Conservation (phyloP, 2,329 filamentous ascomycete species). For the Coleophoma cylindrospora region DNA sequence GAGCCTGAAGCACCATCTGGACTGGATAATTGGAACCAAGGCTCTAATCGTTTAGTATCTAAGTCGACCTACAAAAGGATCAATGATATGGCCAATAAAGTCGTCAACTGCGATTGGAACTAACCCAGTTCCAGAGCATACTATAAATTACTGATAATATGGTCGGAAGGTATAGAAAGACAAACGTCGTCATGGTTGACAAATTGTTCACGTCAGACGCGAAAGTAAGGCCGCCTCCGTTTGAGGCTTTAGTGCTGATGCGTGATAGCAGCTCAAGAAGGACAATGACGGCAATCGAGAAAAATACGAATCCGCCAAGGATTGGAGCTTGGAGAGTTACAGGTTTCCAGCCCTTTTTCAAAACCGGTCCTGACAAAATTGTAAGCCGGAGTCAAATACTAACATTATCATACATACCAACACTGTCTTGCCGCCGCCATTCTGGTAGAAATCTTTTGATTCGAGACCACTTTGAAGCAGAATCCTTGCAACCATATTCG, state of each 20-base stretch:
- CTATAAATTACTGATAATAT: conserved; percentile 50
- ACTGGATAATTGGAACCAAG: conserved; percentile 52
- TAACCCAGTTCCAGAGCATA: conserved; percentile 38
- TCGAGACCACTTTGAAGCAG: no score
- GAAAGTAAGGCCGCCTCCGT: conserved; percentile 33
- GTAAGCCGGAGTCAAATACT: no score
- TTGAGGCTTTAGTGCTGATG: conserved; percentile 1
- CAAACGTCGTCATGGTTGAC: conserved; percentile 28
- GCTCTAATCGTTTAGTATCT: conserved; percentile 53
- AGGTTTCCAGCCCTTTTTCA: conserved; percentile 29
- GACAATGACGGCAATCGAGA: conserved; percentile 34
- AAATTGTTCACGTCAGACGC: conserved; percentile 26
- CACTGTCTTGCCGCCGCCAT: no score
- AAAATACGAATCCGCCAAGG: conserved; percentile 29
- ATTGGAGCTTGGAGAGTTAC: conserved; percentile 30
- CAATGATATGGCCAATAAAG: not conserved
- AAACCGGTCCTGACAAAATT: no score
- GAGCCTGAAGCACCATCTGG: conserved; percentile 33
- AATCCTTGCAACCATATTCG: no score
- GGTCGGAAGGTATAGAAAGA: conserved; percentile 48
- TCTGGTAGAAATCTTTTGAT: no score
- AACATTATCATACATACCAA: no score
- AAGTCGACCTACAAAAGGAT: conserved; percentile 46
- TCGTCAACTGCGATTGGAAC: not conserved
- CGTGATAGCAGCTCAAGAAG: conserved; percentile 39